Evolutionary conservation across 306 rosid genomes (phyloP).

Genomic region (Cicer yamashitae): DNA sequence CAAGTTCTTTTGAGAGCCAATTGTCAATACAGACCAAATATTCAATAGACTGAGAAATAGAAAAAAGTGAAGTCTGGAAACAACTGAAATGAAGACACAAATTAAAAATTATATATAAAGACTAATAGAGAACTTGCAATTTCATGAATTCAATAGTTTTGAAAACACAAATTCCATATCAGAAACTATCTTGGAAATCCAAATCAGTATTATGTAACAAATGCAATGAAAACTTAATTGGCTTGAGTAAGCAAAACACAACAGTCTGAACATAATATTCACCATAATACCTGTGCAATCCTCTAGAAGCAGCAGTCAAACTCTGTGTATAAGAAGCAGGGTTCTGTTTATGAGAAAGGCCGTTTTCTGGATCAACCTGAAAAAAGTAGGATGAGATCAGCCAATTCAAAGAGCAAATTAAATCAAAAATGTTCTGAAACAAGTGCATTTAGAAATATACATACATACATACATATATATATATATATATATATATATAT

Average conservation of each 20-base stretch:
- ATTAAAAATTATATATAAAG: constrained; percentile 16
- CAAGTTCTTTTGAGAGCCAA: neutral
- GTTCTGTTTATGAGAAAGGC: constrained; percentile 65
- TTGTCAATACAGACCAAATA: constrained; percentile 16
- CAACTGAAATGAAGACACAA: constrained; percentile 20
- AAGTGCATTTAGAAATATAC: constrained; percentile 28
- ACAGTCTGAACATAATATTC: constrained; percentile 33
- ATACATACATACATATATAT: too few relatives aligned
- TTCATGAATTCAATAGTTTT: constrained; percentile 6
- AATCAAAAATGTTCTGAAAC: constrained; percentile 26
- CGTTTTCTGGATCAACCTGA: constrained; percentile 82
- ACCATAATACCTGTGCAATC: constrained; percentile 77
- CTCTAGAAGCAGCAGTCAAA: constrained; percentile 78
- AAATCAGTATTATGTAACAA: constrained; percentile 18
- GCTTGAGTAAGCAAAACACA: constrained; percentile 33
- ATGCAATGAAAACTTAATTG: constrained; percentile 14
- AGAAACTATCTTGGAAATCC: constrained; percentile 25
- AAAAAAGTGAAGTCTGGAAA: constrained; percentile 7
- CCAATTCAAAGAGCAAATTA: constrained; percentile 30
- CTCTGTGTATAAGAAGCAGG: constrained; percentile 78
- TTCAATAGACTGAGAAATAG: constrained; percentile 1
- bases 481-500: neutral
- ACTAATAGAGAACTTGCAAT: constrained; percentile 19
- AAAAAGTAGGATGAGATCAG: constrained; percentile 41
- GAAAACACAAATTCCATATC: constrained; percentile 23